Evolutionary conservation across 1,139 yeast species (phyloP).

Genomic region (Yamadazyma blattariae): DNA sequence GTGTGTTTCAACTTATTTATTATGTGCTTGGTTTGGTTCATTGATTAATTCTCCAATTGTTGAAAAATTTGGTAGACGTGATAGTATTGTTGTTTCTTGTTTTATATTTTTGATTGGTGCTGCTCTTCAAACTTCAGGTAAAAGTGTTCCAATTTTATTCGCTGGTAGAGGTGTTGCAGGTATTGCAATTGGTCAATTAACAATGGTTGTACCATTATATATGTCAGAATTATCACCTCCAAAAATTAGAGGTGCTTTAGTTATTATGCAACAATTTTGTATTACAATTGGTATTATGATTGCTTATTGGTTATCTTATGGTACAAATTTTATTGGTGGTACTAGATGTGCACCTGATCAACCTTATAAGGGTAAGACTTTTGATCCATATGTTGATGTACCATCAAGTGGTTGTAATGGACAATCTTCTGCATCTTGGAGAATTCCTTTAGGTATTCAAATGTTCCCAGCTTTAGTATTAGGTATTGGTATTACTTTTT

Average conservation of each 20-base stretch:
- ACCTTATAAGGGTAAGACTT: conserved; percentile 13
- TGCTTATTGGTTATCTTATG: conserved; percentile 73
- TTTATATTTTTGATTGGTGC: conserved; percentile 29
- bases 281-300: conserved; percentile 65
- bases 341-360: conserved; percentile 13
- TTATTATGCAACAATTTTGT: conserved; percentile 62
- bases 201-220: conserved; percentile 22
- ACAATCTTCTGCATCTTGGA: conserved; percentile 38
- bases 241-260: conserved; percentile 63
- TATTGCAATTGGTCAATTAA: conserved; percentile 21
- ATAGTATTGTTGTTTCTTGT: conserved; percentile 25
- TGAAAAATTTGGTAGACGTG: conserved; percentile 32
- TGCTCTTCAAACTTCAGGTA: conserved; percentile 29
- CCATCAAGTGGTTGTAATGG: conserved; percentile 22
- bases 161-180: conserved; percentile 26
- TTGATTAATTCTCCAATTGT: conserved; percentile 19
- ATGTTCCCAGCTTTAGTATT: conserved; percentile 20
- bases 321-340: conserved; percentile 28
- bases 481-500: conserved; percentile 16
- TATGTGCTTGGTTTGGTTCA: conserved; percentile 23
- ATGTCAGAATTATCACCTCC: conserved; percentile 32
- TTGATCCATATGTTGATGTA: conserved; percentile 15
- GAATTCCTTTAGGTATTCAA: conserved; percentile 26
- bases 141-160: conserved; percentile 15
- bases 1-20: conserved; percentile 21